phyloP scores from a whole-genome alignment of 805 yeast species.

The Maudiozyma barnettii region DNA sequence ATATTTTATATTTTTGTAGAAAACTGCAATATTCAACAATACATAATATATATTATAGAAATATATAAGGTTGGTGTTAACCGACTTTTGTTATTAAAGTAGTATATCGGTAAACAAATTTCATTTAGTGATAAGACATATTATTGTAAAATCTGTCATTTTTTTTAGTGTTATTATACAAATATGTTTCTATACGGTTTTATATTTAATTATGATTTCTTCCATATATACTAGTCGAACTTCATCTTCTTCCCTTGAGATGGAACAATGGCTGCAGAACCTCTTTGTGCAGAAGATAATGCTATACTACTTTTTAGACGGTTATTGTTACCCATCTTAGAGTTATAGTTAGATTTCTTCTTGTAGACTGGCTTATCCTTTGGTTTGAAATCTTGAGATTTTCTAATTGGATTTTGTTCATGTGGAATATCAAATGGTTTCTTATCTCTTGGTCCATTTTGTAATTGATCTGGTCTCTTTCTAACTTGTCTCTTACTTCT shows the following conservation, averaged over 20 bases:
- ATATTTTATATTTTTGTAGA: no score
- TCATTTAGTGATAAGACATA: no score
- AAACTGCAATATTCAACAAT: no score
- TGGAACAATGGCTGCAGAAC: constrained; percentile 77
- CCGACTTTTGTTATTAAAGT: no score
- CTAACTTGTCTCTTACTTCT: constrained; percentile 67
- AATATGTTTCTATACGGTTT: not conserved
- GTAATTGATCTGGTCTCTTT: constrained; percentile 21
- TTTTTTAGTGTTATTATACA: no score
- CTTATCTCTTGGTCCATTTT: constrained; percentile 6
- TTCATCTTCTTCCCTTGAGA: constrained; percentile 82
- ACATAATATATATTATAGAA: no score
- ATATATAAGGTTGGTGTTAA: no score
- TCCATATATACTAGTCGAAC: constrained; percentile 39
- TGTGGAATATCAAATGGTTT: constrained; percentile 16
- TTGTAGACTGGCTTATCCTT: constrained; percentile 19
- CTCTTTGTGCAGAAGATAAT: constrained; percentile 80
- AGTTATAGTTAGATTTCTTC: constrained; percentile 15
- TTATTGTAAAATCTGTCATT: no score
- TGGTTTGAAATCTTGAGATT: constrained; percentile 1
- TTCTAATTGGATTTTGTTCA: constrained; percentile 3
- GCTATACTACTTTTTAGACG: constrained; percentile 75
- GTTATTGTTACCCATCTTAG: constrained; percentile 31
- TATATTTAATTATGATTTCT: no score
- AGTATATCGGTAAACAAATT: no score